A percentile compares a stretch with the other conserved stretches of the same genome.
Evolutionary conservation across 192 early-diverging fungal species (phyloP).

Genomic region (Mortierella hygrophila): DNA sequence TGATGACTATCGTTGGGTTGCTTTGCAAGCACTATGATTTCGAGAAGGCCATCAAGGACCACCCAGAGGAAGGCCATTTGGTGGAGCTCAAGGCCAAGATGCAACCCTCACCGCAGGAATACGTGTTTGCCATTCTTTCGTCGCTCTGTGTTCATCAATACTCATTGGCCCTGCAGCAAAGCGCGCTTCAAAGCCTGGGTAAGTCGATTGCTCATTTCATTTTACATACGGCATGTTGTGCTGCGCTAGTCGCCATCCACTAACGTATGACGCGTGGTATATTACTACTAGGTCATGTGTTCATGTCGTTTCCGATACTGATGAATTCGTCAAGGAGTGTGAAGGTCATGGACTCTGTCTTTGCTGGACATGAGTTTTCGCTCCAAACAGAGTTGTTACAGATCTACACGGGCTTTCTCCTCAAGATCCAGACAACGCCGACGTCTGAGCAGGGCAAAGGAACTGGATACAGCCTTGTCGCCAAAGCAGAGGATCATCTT

Average conservation of each 20-base stretch:
- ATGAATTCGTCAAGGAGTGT: slow-evolving; percentile 67
- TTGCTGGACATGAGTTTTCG: slow-evolving; percentile 46
- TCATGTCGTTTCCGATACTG: slow-evolving; percentile 76
- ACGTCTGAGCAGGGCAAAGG: background rate
- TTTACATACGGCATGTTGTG: background rate
- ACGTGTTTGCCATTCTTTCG: slow-evolving; percentile 21
- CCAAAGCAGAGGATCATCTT: slow-evolving; percentile 40
- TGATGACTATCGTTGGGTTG: slow-evolving; percentile 81
- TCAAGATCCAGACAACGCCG: slow-evolving; percentile 32
- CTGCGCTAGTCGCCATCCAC: background rate
- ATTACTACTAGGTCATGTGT: slow-evolving; percentile 71
- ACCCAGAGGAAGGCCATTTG: slow-evolving; percentile 36
- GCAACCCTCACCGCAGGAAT: slow-evolving; percentile 18
- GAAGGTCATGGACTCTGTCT: slow-evolving; percentile 76
- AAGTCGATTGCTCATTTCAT: slow-evolving; percentile 1
- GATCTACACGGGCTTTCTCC: slow-evolving; percentile 27
- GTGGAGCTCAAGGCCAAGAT: slow-evolving; percentile 37
- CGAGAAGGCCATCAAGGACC: slow-evolving; percentile 52
- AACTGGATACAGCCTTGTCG: slow-evolving; percentile 18
- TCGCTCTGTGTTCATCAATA: slow-evolving; percentile 15
- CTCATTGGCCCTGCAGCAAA: slow-evolving; percentile 60
- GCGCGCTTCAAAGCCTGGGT: slow-evolving; percentile 72
- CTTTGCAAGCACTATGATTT: slow-evolving; percentile 86
- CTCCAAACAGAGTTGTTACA: slow-evolving; percentile 32
- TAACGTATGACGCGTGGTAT: background rate